Conservation (phyloP, 352 stramenopile species). For the Phytophthora pistaciae region DNA sequence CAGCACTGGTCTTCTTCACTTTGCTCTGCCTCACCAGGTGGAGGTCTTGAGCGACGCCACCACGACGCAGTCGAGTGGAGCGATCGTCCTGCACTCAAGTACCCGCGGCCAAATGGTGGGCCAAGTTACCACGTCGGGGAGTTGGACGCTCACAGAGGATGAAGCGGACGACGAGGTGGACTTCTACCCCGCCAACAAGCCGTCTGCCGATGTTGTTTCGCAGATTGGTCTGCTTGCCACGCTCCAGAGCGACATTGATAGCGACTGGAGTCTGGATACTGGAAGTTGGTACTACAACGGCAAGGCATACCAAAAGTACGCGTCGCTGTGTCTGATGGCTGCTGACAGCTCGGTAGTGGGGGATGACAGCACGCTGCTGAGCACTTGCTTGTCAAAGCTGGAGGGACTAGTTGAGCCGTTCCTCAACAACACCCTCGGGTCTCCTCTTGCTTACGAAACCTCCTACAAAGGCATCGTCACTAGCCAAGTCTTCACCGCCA, state of each 20-base stretch:
- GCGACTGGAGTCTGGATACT: conserved; percentile 52
- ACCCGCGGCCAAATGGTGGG: conserved; percentile 70
- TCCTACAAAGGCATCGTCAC: conserved; percentile 75
- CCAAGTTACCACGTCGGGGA: conserved; percentile 44
- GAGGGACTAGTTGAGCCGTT: conserved; percentile 65
- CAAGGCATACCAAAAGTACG: conserved; percentile 86
- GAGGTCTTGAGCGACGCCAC: conserved; percentile 41
- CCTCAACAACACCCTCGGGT: conserved; percentile 61
- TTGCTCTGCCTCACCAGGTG: conserved; percentile 75
- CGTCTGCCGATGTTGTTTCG: conserved; percentile 39
- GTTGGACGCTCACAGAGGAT: conserved; percentile 66
- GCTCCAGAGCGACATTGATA: conserved; percentile 64
- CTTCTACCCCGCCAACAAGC: conserved; percentile 64
- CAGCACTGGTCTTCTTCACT: conserved; percentile 65
- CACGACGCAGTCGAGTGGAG: conserved; percentile 29
- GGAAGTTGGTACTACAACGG: conserved; percentile 85
- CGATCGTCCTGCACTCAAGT: conserved; percentile 62
- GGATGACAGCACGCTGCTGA: conserved; percentile 56
- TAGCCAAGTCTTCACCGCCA: conserved; percentile 57
- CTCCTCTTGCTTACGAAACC: conserved; percentile 78
- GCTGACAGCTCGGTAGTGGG: conserved; percentile 59
- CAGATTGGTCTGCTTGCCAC: conserved; percentile 52
- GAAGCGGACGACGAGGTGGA: conserved; percentile 61
- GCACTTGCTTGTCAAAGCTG: conserved; percentile 70
- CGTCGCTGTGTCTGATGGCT: conserved; percentile 79